These are phyloP conservation scores for Candida montana DNA, from an alignment of 805 yeast genomes.

Conservation along the genomic window DNA sequence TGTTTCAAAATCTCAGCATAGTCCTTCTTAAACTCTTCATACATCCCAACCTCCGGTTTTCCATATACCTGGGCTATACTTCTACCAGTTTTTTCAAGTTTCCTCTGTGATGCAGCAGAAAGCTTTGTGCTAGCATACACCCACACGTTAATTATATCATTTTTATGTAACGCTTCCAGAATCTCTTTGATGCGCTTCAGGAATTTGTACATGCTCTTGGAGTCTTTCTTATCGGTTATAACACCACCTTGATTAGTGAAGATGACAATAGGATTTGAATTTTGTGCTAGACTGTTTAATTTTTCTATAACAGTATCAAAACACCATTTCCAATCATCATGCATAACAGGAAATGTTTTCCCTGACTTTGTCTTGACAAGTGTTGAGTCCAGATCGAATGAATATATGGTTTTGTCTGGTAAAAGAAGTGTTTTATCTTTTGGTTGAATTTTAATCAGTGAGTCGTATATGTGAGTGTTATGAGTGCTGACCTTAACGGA, in stretches of 20 bases:
- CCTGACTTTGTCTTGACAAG: constrained; percentile 64
- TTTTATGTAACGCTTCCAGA: constrained; percentile 24
- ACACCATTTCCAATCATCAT: constrained; percentile 75
- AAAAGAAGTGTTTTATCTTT: constrained; percentile 2
- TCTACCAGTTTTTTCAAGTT: too few relatives aligned
- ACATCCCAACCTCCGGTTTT: constrained; percentile 81
- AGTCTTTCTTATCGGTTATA: constrained; percentile 31
- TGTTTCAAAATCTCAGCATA: constrained; percentile 14
- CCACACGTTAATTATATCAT: constrained; percentile 30
- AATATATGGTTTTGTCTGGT: constrained; percentile 28
- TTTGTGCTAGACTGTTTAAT: constrained; percentile 1
- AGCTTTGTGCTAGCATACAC: constrained; percentile 63
- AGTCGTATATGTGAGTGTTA: constrained; percentile 33
- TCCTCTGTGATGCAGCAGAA: constrained; percentile 29
- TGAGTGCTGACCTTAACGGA: constrained; percentile 14
- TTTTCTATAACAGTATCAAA: constrained; percentile 25
- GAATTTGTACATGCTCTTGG: constrained; percentile 35
- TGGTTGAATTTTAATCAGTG: constrained; percentile 40
- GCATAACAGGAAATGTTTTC: constrained; percentile 46
- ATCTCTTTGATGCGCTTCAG: constrained; percentile 37
- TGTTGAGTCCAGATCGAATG: constrained; percentile 86
- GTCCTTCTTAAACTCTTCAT: constrained; percentile 45
- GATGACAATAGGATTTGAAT: constrained; percentile 42
- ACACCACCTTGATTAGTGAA: constrained; percentile 86
- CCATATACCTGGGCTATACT: constrained; percentile 40